A percentile compares a stretch with the other conserved stretches of the same genome.
Conservation (phyloP, 2,329 filamentous ascomycete species). For the Alternaria longipes region DNA sequence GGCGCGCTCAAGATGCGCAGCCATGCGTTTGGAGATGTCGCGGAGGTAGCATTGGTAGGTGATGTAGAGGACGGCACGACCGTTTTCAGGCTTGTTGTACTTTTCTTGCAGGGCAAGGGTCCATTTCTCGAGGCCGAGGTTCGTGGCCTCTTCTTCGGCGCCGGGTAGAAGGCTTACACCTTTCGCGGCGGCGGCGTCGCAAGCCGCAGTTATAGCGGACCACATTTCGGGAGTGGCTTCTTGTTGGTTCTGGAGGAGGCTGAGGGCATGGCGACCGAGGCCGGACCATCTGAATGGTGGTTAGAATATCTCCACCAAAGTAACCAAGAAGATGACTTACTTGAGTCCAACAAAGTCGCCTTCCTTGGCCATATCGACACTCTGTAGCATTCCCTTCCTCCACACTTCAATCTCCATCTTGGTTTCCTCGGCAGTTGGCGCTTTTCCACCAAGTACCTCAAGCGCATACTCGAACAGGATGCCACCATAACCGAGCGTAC, state of each 20-base stretch:
- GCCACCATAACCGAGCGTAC: slow-evolving; percentile 83
- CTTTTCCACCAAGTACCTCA: slow-evolving; percentile 76
- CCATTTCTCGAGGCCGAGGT: slow-evolving; percentile 83
- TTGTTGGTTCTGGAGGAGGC: slow-evolving; percentile 69
- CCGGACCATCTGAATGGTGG: slow-evolving; percentile 72
- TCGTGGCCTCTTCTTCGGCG: slow-evolving; percentile 82
- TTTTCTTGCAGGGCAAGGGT: slow-evolving; percentile 77
- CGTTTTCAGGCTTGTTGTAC: slow-evolving; percentile 68
- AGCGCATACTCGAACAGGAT: slow-evolving; percentile 86
- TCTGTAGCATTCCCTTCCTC: slow-evolving; percentile 77
- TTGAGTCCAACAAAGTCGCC: slow-evolving; percentile 67
- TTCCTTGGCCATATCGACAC: slow-evolving; percentile 64
- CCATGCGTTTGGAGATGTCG: slow-evolving; percentile 55
- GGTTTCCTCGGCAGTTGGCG: slow-evolving; percentile 63
- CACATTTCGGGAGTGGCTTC: slow-evolving; percentile 71
- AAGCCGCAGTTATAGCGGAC: slow-evolving; percentile 77
- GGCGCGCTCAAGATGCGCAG: slow-evolving; percentile 58
- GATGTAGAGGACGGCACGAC: slow-evolving; percentile 75
- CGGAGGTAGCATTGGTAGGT: slow-evolving; percentile 68
- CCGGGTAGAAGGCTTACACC: slow-evolving; percentile 82
- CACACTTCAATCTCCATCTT: slow-evolving; percentile 73
- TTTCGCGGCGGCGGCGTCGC: slow-evolving; percentile 72
- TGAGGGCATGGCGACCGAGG: slow-evolving; percentile 76
- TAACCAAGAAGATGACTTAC: slow-evolving; percentile 35
- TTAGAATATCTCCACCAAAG: slow-evolving; percentile 23